Base-by-base conservation (phyloP, 257 asterid genomes). In the Gentiana dahurica region DNA sequence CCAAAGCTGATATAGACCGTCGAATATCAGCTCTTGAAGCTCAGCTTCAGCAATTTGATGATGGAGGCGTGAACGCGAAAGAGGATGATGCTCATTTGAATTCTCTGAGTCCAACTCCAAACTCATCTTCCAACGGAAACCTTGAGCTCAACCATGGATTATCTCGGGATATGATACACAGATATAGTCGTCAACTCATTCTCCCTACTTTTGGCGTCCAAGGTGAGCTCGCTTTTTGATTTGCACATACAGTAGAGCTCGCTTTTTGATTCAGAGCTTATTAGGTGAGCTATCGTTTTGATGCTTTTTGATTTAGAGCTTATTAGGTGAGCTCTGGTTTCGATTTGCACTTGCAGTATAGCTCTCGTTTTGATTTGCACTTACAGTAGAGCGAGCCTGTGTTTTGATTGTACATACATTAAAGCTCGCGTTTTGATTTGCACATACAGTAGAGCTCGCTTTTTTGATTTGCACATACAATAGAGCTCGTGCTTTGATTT, bases 111-210 rank as follows among this genome's bases (percentile, higher is more conserved):
- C 64, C 54, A 6, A 49, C 15, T 39, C 53, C 53, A 37, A 12
- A 43, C 0, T 46, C 48, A 34, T 5, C 51, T 10, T 61, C 69
- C 36, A 34, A 49, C 60, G 51, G 67, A 33, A 37, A 55, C 13
- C 49, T 34, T 37, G 58, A 60, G 50, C 55, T 38, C 55, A 67
- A 60, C 12, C 62, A 69, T 66, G 75, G 71, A 12, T 60, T 92
- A 52, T 73, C 97, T 53, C 76, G 89, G 13, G 88, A 83, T 62
- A 77, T 78, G 82, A 83, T 92, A 57, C 78, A 87, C 51, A 75
- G 98, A 61, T 92, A 92, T 72, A 85, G 98, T 71, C 97, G 98
- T 32, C 98, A 92, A 33, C 79, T 92, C 56, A 64, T 92, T 69
- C 98, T 92, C 52, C 95, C 97, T 66, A 77, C 85, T n/a, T 83